phyloP scores from a whole-genome alignment of 768 basidiomycete species.

The Boletus rufocinnamomeus region DNA sequence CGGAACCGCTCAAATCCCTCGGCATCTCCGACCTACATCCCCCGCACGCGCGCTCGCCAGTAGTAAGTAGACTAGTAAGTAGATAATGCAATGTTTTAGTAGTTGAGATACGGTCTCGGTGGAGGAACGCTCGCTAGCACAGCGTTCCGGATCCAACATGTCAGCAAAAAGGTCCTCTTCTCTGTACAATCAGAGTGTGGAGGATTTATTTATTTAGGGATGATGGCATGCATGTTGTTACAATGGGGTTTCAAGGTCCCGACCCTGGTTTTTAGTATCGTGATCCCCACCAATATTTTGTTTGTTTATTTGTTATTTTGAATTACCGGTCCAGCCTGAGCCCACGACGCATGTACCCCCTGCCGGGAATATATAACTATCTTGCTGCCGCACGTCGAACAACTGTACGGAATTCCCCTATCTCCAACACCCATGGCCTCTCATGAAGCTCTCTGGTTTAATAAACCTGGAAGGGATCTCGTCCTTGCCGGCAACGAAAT shows the following conservation, averaged over 20 bases:
- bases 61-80: no score
- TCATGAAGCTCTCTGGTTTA: slow-evolving; percentile 14
- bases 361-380: no score
- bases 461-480: not conserved
- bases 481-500: slow-evolving; percentile 17
- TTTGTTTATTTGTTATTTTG: not conserved
- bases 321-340: not conserved
- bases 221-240: not conserved
- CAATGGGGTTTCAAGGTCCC: not conserved
- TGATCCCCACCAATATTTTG: not conserved
- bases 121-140: no score
- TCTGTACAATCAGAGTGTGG: not conserved
- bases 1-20: no score
- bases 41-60: no score
- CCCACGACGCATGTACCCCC: not conserved
- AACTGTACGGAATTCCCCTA: not conserved
- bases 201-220: not conserved
- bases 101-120: no score
- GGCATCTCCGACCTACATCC: no score
- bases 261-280: not conserved
- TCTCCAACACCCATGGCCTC: not conserved
- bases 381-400: no score
- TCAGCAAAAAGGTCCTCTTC: no score
- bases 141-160: no score
- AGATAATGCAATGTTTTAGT: no score